Conservation (phyloP, 2,329 filamentous ascomycete genomes). For the Colletotrichum lini region DNA sequence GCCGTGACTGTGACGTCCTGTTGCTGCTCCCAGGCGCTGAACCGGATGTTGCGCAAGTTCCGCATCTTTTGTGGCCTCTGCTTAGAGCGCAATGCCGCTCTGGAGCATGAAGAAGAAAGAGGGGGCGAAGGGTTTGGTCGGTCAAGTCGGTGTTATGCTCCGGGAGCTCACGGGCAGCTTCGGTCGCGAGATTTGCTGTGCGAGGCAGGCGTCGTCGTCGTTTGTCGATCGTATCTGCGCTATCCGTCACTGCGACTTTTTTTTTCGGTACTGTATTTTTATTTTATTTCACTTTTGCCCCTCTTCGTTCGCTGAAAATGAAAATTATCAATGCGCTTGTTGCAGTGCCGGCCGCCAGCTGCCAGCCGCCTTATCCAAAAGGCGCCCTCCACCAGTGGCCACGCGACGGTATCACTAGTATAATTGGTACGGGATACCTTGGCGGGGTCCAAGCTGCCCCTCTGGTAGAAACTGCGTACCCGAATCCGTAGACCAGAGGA, state of each 20-base stretch:
- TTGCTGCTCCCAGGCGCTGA: constrained; percentile 73
- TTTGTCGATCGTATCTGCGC: not conserved
- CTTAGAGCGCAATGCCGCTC: constrained; percentile 9
- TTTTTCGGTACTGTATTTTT: constrained; percentile 8
- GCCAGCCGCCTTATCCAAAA: constrained; percentile 8
- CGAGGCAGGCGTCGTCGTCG: constrained; percentile 25
- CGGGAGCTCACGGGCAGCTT: constrained; percentile 11
- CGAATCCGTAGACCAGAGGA: not conserved
- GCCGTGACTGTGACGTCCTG: constrained; percentile 73
- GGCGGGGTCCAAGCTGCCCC: constrained; percentile 32
- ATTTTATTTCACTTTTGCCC: too few relatives aligned
- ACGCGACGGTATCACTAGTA: too few relatives aligned
- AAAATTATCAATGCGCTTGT: constrained; percentile 20
- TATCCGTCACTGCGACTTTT: constrained; percentile 17
- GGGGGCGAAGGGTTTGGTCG: not conserved
- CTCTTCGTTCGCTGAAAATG: not conserved
- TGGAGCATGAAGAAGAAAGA: constrained; percentile 12
- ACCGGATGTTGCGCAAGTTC: constrained; percentile 86
- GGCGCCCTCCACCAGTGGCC: constrained; percentile 9
- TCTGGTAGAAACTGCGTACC: not conserved
- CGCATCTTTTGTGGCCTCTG: constrained; percentile 71
- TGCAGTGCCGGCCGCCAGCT: not conserved
- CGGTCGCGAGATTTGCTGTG: constrained; percentile 20
- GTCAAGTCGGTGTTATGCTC: constrained; percentile 2
- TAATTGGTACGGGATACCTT: constrained; percentile 28